Conservation (phyloP, 768 basidiomycete genomes). For the Exidia glandulosa region DNA sequence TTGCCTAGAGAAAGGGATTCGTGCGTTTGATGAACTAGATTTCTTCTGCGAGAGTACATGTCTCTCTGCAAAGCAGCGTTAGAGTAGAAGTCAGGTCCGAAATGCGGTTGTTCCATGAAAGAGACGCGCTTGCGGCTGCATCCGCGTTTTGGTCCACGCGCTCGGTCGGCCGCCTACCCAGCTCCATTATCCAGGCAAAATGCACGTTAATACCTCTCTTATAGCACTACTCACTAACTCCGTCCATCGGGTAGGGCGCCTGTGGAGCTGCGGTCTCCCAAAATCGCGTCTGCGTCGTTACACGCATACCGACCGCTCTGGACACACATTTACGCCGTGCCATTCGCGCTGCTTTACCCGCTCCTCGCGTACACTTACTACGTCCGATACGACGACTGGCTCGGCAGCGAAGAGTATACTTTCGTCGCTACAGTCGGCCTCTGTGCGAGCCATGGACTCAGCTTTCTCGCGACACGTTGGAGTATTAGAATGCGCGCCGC, state of each 20-base stretch:
- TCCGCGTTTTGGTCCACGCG: too few relatives aligned
- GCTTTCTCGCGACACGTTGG: constrained; percentile 88
- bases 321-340: constrained; percentile 60
- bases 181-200: too few relatives aligned
- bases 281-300: constrained; percentile 56
- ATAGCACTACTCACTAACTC: too few relatives aligned
- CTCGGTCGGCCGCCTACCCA: too few relatives aligned
- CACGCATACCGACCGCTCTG: constrained; percentile 60
- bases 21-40: too few relatives aligned
- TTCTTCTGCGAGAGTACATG: too few relatives aligned
- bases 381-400: constrained; percentile 80
- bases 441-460: constrained; percentile 80
- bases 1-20: too few relatives aligned
- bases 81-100: too few relatives aligned
- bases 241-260: constrained; percentile 31
- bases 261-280: constrained; percentile 48
- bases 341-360: constrained; percentile 74
- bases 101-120: too few relatives aligned
- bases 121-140: too few relatives aligned
- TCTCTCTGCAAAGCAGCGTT: too few relatives aligned
- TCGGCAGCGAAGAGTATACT: constrained; percentile 94
- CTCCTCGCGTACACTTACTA: constrained; percentile 86
- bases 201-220: too few relatives aligned
- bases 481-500: constrained; percentile 65
- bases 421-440: constrained; percentile 84